phyloP scores from a whole-genome alignment of 495 filamentous ascomycete genomes.

The Glonium stellatum region DNA sequence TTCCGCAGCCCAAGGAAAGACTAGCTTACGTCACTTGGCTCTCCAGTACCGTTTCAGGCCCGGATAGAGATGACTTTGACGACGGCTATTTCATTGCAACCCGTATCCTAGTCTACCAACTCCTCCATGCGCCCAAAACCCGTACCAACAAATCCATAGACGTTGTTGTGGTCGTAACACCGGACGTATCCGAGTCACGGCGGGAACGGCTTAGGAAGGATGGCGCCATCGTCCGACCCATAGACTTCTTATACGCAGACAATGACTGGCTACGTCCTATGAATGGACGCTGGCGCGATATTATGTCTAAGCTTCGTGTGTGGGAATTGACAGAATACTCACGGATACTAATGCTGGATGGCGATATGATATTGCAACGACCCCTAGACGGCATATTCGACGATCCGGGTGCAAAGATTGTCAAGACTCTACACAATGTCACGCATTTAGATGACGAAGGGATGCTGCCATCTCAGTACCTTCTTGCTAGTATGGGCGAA shows the following conservation, averaged over 20 bases:
- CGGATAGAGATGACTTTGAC: conserved; percentile 14
- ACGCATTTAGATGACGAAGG: conserved; percentile 6
- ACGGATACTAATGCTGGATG: conserved; percentile 25
- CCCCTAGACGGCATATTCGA: conserved; percentile 26
- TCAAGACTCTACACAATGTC: conserved; percentile 1
- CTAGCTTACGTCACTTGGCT: conserved; percentile 24
- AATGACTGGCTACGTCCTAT: conserved; percentile 23
- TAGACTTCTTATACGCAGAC: conserved; percentile 14
- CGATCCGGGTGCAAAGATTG: conserved; percentile 11
- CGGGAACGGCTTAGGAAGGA: conserved; percentile 20
- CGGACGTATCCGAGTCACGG: conserved; percentile 20
- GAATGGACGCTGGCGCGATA: conserved; percentile 13
- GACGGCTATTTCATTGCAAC: conserved; percentile 28
- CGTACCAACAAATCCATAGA: conserved; percentile 14
- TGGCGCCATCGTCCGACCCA: conserved; percentile 25
- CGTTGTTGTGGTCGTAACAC: conserved; percentile 30
- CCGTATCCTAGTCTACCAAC: conserved; percentile 31
- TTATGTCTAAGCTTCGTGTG: conserved; percentile 30
- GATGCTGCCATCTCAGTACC: conserved; percentile 8
- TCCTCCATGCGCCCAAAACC: conserved; percentile 30
- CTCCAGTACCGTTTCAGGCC: conserved; percentile 16
- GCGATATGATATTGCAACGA: conserved; percentile 21
- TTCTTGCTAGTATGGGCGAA: conserved; percentile 19
- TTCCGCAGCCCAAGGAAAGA: neutral
- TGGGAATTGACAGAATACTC: conserved; percentile 28